Evolutionary conservation across 257 asterid genomes (phyloP), one percentile per base, ranked within the genome.

Genomic region (Lithospermum erythrorhizon): DNA sequence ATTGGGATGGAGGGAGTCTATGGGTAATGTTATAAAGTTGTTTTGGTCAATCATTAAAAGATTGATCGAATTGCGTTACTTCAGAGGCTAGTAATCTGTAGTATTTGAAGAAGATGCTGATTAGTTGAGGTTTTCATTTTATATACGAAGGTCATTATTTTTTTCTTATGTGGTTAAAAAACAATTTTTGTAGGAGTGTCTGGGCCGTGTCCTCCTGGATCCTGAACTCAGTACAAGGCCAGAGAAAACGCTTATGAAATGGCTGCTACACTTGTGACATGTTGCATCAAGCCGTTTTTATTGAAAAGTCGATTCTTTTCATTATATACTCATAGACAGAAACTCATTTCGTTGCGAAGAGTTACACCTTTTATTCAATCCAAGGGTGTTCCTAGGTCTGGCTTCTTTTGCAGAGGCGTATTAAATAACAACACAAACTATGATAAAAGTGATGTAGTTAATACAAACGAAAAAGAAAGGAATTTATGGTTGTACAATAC

Each of bases 401-500:
- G 27, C 32, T 22, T 30, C 21, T 22, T 30, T 56, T 23, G 37
- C 27, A 23, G 27, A 7, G 17, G 23, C 41, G 23, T 9, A 23
- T 13, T 22, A 11, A 56, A n/a, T n/a, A n/a, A 56, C 9, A 56
- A 56, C 60, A 11, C 17, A 27, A 53, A 20, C 14, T 19, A n/a
- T 53, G 60, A 24, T 17, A 24, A 35, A 27, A 0, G 2, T 25
- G 16, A 4, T 56, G 32, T 6, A 30, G 60, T 27, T 1, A 9
- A 13, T 10, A 53, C 11, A 9, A 56, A 56, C 15, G 2, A 21
- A 6, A 71, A 67, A 64, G 86, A 41, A 11, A 41, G 49, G 13
- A 11, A 83, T 64, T 66, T 90, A 9, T 87, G 98, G 93, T 76
- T 90, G 67, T 78, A 83, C 80, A 85, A 90, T 65, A 90, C 98